Evolutionary conservation across 768 basidiomycete species (phyloP), one percentile per base, ranked within the genome.

Genomic region (Mycena pura): DNA sequence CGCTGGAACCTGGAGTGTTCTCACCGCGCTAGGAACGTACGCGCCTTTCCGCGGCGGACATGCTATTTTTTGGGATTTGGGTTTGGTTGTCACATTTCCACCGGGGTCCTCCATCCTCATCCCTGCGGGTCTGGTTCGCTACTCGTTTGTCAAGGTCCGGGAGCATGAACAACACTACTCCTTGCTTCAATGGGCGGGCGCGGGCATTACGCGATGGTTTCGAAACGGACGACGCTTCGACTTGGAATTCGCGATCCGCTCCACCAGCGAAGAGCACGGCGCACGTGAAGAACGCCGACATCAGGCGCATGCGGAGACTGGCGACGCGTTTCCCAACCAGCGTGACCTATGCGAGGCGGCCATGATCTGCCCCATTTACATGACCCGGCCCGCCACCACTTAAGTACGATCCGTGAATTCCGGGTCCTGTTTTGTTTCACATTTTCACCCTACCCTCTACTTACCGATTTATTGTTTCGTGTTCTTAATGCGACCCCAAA

Each of bases 61-160:
- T 21, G 36, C 36, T 7, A 36, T 49, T 17, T 10, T 49, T 8
- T 49, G 50, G 50, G 19, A 51, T 14, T 19, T 51, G 10, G 38
- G 50, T 3, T 38, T 51, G 21, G 50, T 51, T 7, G 25, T 51
- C 8, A 17, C 38, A 3, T 51, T 51, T 38, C 50, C 50, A 1
- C 19, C 38, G 1, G 50, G 50, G 24, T 25, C 50, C 15, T 24
- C 36, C 24, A 53, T 53, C 28, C 51, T 53, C 19, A 8, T 53
- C 28, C 51, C 51, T 5, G 6, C 51, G 10, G 40, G 39, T 28
- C 5, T 53, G 3, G n/a, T 53, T n/a, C 51, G 51, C 1, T 53
- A 53, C 14, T 53, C 51, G 1, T 53, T 53, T 21, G 51, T 53
- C 19, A 53, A 40, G 10, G 51, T 53, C 6, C 39, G 51, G 3